Percentiles rank a stretch among this genome's conserved stretches.
phyloP scores from a whole-genome alignment of 306 rosid species.

The Dryas octopetala region DNA sequence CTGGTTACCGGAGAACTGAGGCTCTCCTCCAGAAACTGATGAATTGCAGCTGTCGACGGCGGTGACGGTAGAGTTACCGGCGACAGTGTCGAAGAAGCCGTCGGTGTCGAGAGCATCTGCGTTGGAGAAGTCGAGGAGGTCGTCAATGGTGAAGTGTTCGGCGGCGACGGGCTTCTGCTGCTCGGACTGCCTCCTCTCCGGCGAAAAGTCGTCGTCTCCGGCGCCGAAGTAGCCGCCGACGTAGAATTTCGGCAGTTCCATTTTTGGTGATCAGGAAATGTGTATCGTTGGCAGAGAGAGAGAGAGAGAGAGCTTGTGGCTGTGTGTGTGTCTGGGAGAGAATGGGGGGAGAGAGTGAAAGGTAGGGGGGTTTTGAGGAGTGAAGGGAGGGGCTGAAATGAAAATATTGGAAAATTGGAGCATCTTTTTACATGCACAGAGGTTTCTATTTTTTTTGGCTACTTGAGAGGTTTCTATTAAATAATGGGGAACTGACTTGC shows the following conservation, averaged over 20 bases:
- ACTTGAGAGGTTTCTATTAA: slow-evolving; percentile 31
- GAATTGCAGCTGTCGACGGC: slow-evolving; percentile 78
- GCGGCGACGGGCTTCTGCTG: slow-evolving; percentile 34
- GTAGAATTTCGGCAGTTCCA: slow-evolving; percentile 68
- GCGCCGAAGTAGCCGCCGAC: slow-evolving; percentile 58
- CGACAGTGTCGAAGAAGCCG: slow-evolving; percentile 62
- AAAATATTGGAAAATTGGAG: slow-evolving; percentile 32
- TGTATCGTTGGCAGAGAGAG: neutral
- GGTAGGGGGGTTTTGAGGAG: slow-evolving; percentile 83
- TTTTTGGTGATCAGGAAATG: slow-evolving; percentile 22
- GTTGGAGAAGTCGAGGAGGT: slow-evolving; percentile 80
- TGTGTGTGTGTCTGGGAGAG: slow-evolving; percentile 27
- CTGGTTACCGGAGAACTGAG: slow-evolving; percentile 44
- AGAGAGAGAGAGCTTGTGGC: slow-evolving; percentile 10
- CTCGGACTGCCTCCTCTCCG: slow-evolving; percentile 44
- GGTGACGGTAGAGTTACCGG: slow-evolving; percentile 63
- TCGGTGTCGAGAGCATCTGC: slow-evolving; percentile 68
- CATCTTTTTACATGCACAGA: slow-evolving; percentile 53
- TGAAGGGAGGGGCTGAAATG: slow-evolving; percentile 46
- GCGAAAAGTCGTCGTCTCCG: slow-evolving; percentile 44
- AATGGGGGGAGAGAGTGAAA: slow-evolving; percentile 31
- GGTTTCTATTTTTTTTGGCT: slow-evolving; percentile 18
- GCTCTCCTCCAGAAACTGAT: slow-evolving; percentile 57
- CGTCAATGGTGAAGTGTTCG: slow-evolving; percentile 77
- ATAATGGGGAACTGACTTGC: slow-evolving; percentile 25